Conservation (phyloP, 148 eudicot genomes). For the Diospyros kaki region DNA sequence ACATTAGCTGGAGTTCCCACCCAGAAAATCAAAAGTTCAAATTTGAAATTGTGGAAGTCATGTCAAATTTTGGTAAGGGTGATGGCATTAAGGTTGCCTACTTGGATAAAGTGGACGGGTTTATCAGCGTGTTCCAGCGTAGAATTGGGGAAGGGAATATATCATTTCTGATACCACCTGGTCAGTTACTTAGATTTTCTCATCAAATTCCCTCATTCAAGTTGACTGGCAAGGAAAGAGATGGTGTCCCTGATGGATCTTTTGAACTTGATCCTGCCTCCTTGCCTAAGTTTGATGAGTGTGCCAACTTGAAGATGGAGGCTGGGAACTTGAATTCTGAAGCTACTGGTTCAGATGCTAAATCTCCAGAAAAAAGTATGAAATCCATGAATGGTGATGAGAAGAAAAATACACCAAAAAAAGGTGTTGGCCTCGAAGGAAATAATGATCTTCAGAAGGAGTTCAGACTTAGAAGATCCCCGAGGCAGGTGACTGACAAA, state of each 20-base stretch:
- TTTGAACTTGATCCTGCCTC: slow-evolving; percentile 47
- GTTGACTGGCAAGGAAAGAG: slow-evolving; percentile 37
- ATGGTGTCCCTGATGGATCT: slow-evolving; percentile 30
- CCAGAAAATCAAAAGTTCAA: slow-evolving; percentile 23
- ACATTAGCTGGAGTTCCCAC: slow-evolving; percentile 34
- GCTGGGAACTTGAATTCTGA: slow-evolving; percentile 8
- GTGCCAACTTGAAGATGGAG: slow-evolving; percentile 9
- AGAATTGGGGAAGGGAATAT: background rate
- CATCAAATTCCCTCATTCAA: slow-evolving; percentile 30
- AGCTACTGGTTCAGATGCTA: background rate
- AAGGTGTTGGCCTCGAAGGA: slow-evolving; percentile 8
- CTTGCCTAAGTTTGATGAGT: slow-evolving; percentile 19
- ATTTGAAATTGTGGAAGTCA: slow-evolving; percentile 40
- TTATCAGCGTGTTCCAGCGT: slow-evolving; percentile 34
- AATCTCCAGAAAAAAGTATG: slow-evolving; percentile 9
- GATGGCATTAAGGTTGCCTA: slow-evolving; percentile 23
- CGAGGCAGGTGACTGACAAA: slow-evolving; percentile 3
- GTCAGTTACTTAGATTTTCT: slow-evolving; percentile 36
- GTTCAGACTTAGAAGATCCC: slow-evolving; percentile 18
- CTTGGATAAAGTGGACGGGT: slow-evolving; percentile 35
- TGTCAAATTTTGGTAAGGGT: slow-evolving; percentile 26
- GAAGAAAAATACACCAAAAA: slow-evolving; percentile 13
- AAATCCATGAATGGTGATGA: slow-evolving; percentile 2
- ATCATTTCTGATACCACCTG: slow-evolving; percentile 15
- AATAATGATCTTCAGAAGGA: slow-evolving; percentile 6